phyloP scores from a whole-genome alignment of 345 rosid genomes.

The Heritiera littoralis region DNA sequence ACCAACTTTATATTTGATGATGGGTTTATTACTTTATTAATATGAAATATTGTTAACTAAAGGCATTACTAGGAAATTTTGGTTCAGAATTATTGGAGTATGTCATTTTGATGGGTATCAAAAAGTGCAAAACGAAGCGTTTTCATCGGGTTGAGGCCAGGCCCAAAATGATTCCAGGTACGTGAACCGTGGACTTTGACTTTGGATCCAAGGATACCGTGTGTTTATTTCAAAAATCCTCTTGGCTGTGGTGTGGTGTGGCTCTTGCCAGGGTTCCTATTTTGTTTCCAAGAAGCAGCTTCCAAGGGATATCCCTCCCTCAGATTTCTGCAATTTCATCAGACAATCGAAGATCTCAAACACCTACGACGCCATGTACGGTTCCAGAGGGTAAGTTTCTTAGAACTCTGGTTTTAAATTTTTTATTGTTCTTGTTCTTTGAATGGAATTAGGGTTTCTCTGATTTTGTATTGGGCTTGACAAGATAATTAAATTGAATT shows the following conservation, averaged over 20 bases:
- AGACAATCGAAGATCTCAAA: neutral
- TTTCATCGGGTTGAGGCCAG: neutral
- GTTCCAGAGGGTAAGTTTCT: constrained; percentile 24
- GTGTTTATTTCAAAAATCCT: neutral
- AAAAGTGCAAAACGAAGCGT: too few species aligned
- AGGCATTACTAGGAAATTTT: too few species aligned
- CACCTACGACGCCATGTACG: constrained; percentile 8
- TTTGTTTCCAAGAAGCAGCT: neutral
- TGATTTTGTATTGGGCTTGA: neutral
- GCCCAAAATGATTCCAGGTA: neutral
- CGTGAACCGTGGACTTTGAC: neutral
- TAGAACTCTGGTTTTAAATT: neutral
- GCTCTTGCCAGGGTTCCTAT: neutral
- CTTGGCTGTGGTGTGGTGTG: neutral
- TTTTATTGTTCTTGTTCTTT: neutral
- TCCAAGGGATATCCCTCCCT: neutral
- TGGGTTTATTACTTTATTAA: too few species aligned
- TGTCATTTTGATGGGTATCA: too few species aligned
- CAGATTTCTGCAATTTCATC: neutral
- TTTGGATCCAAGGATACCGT: neutral
- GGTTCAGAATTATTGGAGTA: too few species aligned
- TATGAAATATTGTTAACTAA: too few species aligned
- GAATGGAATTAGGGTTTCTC: constrained; percentile 4
- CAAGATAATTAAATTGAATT: neutral
- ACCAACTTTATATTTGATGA: too few species aligned